These are phyloP conservation scores for Colletotrichum plurivorum DNA, from an alignment of 2,329 filamentous ascomycete genomes.

Conservation along the genomic window DNA sequence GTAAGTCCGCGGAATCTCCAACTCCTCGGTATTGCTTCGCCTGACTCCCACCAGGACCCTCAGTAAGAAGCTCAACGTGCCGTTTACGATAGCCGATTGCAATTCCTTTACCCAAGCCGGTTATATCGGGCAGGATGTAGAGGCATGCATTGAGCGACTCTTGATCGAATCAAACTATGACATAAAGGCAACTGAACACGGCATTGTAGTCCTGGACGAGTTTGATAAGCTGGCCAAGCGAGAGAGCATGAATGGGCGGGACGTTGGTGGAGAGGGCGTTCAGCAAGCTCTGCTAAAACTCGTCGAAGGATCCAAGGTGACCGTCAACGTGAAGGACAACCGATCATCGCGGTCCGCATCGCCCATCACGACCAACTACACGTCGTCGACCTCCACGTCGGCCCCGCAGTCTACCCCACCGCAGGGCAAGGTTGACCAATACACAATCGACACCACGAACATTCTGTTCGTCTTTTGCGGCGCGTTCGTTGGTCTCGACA, in stretches of 20 bases:
- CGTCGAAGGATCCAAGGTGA: slow-evolving; percentile 94
- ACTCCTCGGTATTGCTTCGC: neutral
- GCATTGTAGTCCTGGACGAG: slow-evolving; percentile 96
- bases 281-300: slow-evolving; percentile 97
- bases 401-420: slow-evolving; percentile 62
- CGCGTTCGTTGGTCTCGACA: slow-evolving; percentile 93
- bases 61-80: slow-evolving; percentile 92
- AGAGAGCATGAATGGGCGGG: slow-evolving; percentile 89
- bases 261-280: slow-evolving; percentile 96
- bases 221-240: slow-evolving; percentile 96
- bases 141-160: slow-evolving; percentile 91
- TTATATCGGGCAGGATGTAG: slow-evolving; percentile 98
- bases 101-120: slow-evolving; percentile 96
- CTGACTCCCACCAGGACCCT: slow-evolving; percentile 76
- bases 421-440: slow-evolving; percentile 71
- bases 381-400: slow-evolving; percentile 59
- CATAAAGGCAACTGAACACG: slow-evolving; percentile 85
- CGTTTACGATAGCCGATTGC: slow-evolving; percentile 95
- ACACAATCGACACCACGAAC: slow-evolving; percentile 90
- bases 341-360: slow-evolving; percentile 68
- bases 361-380: slow-evolving; percentile 68
- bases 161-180: slow-evolving; percentile 93
- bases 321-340: slow-evolving; percentile 89
- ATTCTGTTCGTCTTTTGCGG: slow-evolving; percentile 98
- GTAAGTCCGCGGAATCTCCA: slow-evolving; percentile 54